Evolutionary conservation across 148 eudicot species (phyloP), one percentile per base, ranked within the genome.

Genomic region (Rhododendron ferrugineum): DNA sequence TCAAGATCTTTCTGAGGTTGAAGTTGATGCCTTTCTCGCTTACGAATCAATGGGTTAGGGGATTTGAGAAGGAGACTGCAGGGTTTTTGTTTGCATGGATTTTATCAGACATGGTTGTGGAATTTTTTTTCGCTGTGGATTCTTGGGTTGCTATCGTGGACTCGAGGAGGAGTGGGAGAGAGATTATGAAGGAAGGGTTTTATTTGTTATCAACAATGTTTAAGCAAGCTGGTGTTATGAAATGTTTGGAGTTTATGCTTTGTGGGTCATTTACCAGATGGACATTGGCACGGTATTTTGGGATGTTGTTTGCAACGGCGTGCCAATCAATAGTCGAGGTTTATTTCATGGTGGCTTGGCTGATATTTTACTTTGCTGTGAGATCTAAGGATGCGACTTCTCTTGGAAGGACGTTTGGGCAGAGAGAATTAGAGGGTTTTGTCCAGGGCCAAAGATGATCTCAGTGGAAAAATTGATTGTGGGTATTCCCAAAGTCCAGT

Each of bases 11-110:
- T 85, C 89, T 95, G 91, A 92, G 96, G 89, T 83, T 94, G 89
- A 97, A 97, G 85, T 88, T 95, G 91, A 94, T 97, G 98, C 98
- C 99, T 0, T 97, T 95, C 86, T 93, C 99, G 5, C 89, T 89
- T 84, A 85, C 87, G 74, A 87, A 91, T 2, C 92, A 94, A 16
- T 92, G 94, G 97, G 87, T 94, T 22, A 85, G 81, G 34, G 98
- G 97, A 7, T 91, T 90, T 86, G 92, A 94, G 84, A 87, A 87
- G 91, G 96, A 95, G 93, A 87, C 94, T 50, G 89, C 90, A 0
- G 95, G 96, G 52, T 95, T 95, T 91, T 75, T 95, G 87, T 84
- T 92, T 80, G 86, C 94, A 0, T 97, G 98, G 98, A 90, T 94
- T 50, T 74, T 94, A 80, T 82, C 92, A 78, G 99, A 97, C 83